Conservation (phyloP, 352 stramenopile genomes). For the Phytophthora kernoviae region DNA sequence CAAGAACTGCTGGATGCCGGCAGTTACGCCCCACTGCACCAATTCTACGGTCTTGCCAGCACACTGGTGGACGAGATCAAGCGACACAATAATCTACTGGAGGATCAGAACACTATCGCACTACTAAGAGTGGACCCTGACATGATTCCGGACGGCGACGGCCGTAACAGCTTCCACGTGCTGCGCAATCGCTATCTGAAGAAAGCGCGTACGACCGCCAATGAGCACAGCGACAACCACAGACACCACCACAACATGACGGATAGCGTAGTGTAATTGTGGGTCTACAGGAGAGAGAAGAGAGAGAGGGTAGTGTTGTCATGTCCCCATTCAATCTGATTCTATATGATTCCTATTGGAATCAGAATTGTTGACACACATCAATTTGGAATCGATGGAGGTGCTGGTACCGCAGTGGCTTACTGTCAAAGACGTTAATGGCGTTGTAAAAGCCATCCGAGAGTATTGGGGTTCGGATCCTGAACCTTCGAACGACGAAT, state of each 20-base stretch:
- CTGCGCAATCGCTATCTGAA: conserved; percentile 64
- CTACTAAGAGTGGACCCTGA: conserved; percentile 62
- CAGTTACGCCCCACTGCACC: conserved; percentile 8
- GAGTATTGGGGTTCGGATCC: conserved; percentile 16
- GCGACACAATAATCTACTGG: conserved; percentile 67
- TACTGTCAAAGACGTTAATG: conserved; percentile 1
- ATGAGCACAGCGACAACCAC: conserved; percentile 10
- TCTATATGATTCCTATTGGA: neutral
- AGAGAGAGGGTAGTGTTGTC: neutral
- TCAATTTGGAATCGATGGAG: neutral
- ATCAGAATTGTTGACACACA: neutral
- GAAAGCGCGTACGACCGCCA: conserved; percentile 41
- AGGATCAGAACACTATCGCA: conserved; percentile 77
- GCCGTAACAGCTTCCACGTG: conserved; percentile 53
- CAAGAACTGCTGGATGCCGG: conserved; percentile 22
- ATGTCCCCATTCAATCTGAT: neutral
- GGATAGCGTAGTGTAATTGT: conserved; percentile 14
- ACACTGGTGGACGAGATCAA: conserved; percentile 57
- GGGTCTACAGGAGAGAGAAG: neutral
- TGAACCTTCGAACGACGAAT: conserved; percentile 8
- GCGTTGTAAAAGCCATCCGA: conserved; percentile 8
- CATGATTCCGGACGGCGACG: conserved; percentile 49
- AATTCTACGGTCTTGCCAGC: conserved; percentile 36
- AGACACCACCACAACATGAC: conserved; percentile 15
- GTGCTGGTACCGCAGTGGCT: neutral